Conservation (phyloP, 2,329 filamentous ascomycete species). For the Ambrosiella xylebori region DNA sequence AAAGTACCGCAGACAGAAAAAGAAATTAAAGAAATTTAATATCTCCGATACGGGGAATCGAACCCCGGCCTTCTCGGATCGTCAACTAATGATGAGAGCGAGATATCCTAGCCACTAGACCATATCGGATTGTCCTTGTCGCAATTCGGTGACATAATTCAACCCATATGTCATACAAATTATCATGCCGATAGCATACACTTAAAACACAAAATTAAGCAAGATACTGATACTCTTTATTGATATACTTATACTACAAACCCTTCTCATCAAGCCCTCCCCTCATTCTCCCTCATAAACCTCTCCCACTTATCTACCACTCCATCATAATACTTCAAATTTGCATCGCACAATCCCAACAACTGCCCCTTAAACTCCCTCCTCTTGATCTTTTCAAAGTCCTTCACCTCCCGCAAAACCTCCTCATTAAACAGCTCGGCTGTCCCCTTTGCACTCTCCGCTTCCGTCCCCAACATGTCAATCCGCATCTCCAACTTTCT, state of each 20-base stretch:
- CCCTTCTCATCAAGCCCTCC: conserved; percentile 17
- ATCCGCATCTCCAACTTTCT: conserved; percentile 86
- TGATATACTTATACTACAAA: neutral
- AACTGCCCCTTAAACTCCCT: conserved; percentile 81
- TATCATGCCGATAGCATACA: neutral
- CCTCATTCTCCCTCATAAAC: conserved; percentile 77
- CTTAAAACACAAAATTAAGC: neutral
- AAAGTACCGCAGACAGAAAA: neutral
- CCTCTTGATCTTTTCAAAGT: conserved; percentile 94
- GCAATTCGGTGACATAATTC: neutral
- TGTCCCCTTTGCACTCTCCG: conserved; percentile 70
- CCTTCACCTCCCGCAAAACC: conserved; percentile 77
- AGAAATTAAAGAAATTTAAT: neutral
- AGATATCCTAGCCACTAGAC: conserved; percentile 4
- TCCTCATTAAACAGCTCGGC: conserved; percentile 92
- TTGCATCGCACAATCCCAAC: conserved; percentile 64
- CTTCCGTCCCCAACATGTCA: conserved; percentile 75
- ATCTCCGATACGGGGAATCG: conserved; percentile 16
- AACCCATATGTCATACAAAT: neutral
- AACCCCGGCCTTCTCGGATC: conserved; percentile 15
- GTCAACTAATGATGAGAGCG: neutral
- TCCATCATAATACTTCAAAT: conserved; percentile 70
- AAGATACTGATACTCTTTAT: neutral
- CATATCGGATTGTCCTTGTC: conserved; percentile 1
- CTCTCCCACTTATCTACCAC: conserved; percentile 73